Evolutionary conservation across 495 filamentous ascomycete species (phyloP), one percentile per base, ranked within the genome.

Genomic region (Aspergillus affinis): DNA sequence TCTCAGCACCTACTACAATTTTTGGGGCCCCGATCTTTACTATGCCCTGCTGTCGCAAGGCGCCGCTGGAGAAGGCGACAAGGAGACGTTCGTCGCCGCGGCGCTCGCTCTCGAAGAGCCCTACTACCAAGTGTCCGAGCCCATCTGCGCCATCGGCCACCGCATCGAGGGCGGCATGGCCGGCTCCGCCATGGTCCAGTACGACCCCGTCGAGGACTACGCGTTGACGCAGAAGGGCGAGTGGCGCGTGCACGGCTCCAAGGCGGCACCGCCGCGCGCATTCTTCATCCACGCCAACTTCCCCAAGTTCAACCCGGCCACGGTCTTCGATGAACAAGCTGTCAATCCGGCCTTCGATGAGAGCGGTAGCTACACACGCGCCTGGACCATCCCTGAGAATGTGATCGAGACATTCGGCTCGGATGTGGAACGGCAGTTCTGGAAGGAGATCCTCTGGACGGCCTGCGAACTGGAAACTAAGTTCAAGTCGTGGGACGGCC

Each of bases 121-220:
- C 9, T 83, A 76, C 62, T 82, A 78, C 58, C 72, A 76, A 54
- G 78, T 85, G 72, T 88, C 92, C 66, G 94, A 95, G 71, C 85
- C 89, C 13, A 84, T 93, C 50, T 87, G 83, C 47, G 88, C 90
- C 21, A 88, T 92, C 58, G 93, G 90, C 70, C 90, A 95, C 72
- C 81, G 81, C 48, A 88, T 86, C 7, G 88, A 58, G 61, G 61
- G 56, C 36, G 60, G 60, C 21, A 51, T 72, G n/a, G 71, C 68
- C n/a, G 72, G 72, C 48, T 73, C 71, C 5, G 73, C 75, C 26
- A 78, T 77, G 76, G 69, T 75, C 4, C 77, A 80, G 52, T 72
- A 75, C 66, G 68, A 79, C 56, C 78, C 78, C 5, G 62, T 62
- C 21, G 69, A 75, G 49, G 77, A 78, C 50, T 76, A 70, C 50